Conservation (phyloP, 2,329 filamentous ascomycete species). For the Aspergillus ibericus region DNA sequence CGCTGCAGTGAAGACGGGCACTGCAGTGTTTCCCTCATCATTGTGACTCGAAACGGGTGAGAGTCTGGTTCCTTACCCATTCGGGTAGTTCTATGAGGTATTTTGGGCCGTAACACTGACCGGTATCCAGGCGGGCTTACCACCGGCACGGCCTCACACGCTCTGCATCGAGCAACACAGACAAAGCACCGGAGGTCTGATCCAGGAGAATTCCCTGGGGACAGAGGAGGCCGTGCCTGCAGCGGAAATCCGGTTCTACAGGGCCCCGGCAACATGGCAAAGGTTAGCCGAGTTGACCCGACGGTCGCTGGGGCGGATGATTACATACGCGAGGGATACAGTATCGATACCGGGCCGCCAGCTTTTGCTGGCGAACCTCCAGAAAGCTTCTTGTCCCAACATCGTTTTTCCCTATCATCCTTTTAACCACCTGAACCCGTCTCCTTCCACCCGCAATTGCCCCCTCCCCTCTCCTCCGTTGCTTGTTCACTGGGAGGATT, state of each 20-base stretch:
- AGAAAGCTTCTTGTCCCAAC: constrained; percentile 26
- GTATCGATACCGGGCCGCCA: constrained; percentile 25
- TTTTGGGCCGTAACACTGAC: constrained; percentile 3
- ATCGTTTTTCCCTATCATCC: constrained; percentile 24
- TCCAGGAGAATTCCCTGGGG: not conserved
- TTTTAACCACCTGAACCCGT: constrained; percentile 10
- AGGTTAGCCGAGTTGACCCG: constrained; percentile 20
- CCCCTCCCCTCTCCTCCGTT: constrained; percentile 23
- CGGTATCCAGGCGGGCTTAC: not conserved
- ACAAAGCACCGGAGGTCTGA: not conserved
- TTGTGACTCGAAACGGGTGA: not conserved
- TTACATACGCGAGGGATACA: constrained; percentile 22
- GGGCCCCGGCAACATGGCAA: constrained; percentile 10
- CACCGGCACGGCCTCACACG: not conserved
- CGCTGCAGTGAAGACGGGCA: not conserved
- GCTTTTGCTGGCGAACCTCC: constrained; percentile 24
- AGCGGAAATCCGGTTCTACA: not conserved
- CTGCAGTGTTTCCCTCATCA: not conserved
- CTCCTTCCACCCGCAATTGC: constrained; percentile 19
- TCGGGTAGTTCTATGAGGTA: not conserved
- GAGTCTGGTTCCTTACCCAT: not conserved
- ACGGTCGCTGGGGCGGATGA: constrained; percentile 17
- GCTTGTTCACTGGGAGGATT: constrained; percentile 30
- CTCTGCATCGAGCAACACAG: not conserved
- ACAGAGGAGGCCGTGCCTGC: not conserved